phyloP scores from a whole-genome alignment of 768 basidiomycete species.

The Lactarius tabidus region DNA sequence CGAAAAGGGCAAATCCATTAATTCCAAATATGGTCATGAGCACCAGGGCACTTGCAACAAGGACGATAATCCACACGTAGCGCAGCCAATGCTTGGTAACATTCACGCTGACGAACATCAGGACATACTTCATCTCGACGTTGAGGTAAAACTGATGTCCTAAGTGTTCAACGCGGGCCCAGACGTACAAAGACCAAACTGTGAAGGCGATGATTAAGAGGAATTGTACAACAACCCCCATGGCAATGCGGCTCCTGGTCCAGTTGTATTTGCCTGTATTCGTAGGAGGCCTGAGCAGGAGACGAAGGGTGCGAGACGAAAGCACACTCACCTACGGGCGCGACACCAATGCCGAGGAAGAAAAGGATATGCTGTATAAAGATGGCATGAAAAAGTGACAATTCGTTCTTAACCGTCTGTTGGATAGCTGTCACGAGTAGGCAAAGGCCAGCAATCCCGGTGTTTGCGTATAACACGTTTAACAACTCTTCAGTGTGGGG shows the following conservation, averaged over 20 bases:
- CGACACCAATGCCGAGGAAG: slow-evolving; percentile 15
- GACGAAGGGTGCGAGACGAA: not conserved
- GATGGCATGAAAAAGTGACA: slow-evolving; percentile 16
- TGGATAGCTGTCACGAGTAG: slow-evolving; percentile 19
- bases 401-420: not conserved
- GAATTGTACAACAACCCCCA: slow-evolving; percentile 1
- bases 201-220: slow-evolving; percentile 1
- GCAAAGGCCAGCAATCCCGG: slow-evolving; percentile 10
- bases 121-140: slow-evolving; percentile 7
- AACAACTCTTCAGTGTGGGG: slow-evolving; percentile 10
- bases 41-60: slow-evolving; percentile 5
- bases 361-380: slow-evolving; percentile 17
- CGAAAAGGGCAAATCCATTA: not conserved
- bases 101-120: slow-evolving; percentile 7
- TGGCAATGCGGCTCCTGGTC: slow-evolving; percentile 12
- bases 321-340: slow-evolving; percentile 9
- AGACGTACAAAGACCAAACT: slow-evolving; percentile 17
- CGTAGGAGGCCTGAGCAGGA: not conserved
- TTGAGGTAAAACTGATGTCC: not conserved
- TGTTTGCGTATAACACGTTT: not conserved
- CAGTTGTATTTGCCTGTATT: slow-evolving; percentile 21
- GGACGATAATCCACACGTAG: not conserved
- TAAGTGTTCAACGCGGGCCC: not conserved
- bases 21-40: slow-evolving; percentile 1
- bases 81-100: slow-evolving; percentile 18